Base-by-base conservation (phyloP, 345 rosid species). In the Streptanthus diversifolius region DNA sequence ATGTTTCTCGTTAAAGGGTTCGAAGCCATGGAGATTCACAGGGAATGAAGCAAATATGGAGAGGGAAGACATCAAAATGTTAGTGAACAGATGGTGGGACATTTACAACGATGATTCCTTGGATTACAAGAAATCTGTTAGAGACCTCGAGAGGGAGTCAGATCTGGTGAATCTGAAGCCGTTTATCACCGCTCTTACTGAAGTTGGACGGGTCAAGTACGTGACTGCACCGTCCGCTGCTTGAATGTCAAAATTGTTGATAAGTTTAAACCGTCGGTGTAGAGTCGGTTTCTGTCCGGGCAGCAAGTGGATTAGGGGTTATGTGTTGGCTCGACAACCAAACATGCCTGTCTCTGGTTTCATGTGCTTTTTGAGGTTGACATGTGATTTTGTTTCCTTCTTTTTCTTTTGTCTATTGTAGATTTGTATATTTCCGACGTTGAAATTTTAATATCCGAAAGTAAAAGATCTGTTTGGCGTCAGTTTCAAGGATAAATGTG, bases 11-110 rank as follows among this genome's bases (percentile, higher is more conserved):
- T 5, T 13, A 11, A 54, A 90, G 96, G 98, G 98, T 8, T 85
- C 91, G 8, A 93, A 93, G 82, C 98, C 98, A 17, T 89, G 98
- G 98, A 93, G 96, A 77, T 93, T 82, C 71, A 91, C 98, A 0
- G 96, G 97, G 22, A 68, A 82, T 62, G 98, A 87, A 66, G 85
- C 56, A 9, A 91, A 91, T 64, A 88, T 91, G 98, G 82, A 86
- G 1, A 83, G 95, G 49, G 93, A 89, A 67, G 92, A 91, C 63
- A 83, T 91, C 12, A 89, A 91, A 79, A 79, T 79, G 89, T 58
- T 91, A 59, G 87, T 91, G 53, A 61, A 85, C 57, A 88, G 81
- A 64, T 91, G 97, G 96, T 83, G 90, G 95, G 91, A 91, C 15
- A 79, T 89, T 14, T 93, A 89, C 83, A 77, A 82, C 5, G 98